Evolutionary conservation across 2,329 filamentous ascomycete genomes (phyloP).

Genomic region (Alternaria atra): DNA sequence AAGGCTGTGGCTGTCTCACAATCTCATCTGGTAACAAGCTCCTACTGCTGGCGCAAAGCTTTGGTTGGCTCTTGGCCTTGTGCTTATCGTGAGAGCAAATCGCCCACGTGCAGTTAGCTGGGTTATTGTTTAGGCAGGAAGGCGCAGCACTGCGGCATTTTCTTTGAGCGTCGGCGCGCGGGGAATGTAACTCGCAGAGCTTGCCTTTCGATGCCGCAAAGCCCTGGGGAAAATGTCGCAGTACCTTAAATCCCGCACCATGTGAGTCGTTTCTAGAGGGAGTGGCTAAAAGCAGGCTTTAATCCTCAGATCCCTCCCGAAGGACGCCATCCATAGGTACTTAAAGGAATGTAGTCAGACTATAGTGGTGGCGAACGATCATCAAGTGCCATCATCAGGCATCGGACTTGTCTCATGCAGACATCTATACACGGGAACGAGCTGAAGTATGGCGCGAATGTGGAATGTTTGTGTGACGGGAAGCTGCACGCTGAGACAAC

Average conservation of each 20-base stretch:
- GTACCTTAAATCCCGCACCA: neutral
- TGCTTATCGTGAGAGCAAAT: conserved; percentile 31
- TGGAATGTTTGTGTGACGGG: conserved; percentile 1
- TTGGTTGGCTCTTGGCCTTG: conserved; percentile 29
- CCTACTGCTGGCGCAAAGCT: conserved; percentile 7
- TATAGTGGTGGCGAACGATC: neutral
- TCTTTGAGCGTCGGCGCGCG: neutral
- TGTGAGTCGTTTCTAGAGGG: neutral
- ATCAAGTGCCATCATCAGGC: neutral
- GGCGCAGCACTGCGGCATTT: conserved; percentile 21
- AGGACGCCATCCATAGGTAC: neutral
- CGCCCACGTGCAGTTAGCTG: conserved; percentile 21
- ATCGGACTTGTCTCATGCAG: neutral
- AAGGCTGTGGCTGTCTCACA: conserved; percentile 18
- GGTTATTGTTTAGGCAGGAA: conserved; percentile 21
- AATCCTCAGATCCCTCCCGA: neutral
- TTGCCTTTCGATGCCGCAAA: neutral
- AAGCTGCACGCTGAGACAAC: neutral
- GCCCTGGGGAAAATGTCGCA: neutral
- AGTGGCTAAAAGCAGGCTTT: neutral
- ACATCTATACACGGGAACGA: neutral
- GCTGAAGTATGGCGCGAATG: neutral
- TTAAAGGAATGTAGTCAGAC: neutral
- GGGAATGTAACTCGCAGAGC: neutral
- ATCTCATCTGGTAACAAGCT: conserved; percentile 35